Evolutionary conservation across 257 asterid species (phyloP), one percentile per base, ranked within the genome.

Genomic region (Petrea volubilis): DNA sequence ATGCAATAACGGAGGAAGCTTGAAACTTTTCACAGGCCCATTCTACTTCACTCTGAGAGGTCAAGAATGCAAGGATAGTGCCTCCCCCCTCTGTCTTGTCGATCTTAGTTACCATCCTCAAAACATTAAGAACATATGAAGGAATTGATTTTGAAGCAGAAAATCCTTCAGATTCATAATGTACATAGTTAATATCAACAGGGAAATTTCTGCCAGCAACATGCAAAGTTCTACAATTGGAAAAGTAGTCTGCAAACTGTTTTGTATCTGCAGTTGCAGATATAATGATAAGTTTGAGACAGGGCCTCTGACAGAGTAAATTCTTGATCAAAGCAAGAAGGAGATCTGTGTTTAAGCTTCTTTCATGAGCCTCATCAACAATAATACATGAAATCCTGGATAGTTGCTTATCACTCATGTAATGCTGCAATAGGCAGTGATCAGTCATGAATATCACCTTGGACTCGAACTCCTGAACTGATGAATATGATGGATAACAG

Each of bases 351-450:
- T 79, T 91, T 69, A 94, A 83, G 84, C 97, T 94, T 83, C 98
- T 88, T 86, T 94, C 99, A 79, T 94, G 99, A 60, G 98, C 99
- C 87, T 94, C 99, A 25, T 94, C 99, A 75, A 94, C 83, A 68
- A 94, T 77, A 76, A 94, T 82, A 83, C 98, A 94, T 27, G 98
- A 89, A 38, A 94, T 73, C 74, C 61, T 68, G 53, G 96, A 84
- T 56, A 94, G 76, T 52, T 77, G 77, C 74, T 73, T 80, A 77
- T 94, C 98, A 33, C 76, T 79, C 93, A 94, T 89, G 80, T 85
- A 91, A 78, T 89, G 88, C 79, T 88, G 96, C 81, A 91, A 77
- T 68, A 94, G 83, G 85, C 96, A 94, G 80, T 94, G 80, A 81
- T 91, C 99, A 34, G 99, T 94, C 87, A 82, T 88, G 72, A 88